A percentile compares a stretch with the other conserved stretches of the same genome.
phyloP scores from a whole-genome alignment of 495 filamentous ascomycete genomes.

The Podospora bellae-mahoneyi region DNA sequence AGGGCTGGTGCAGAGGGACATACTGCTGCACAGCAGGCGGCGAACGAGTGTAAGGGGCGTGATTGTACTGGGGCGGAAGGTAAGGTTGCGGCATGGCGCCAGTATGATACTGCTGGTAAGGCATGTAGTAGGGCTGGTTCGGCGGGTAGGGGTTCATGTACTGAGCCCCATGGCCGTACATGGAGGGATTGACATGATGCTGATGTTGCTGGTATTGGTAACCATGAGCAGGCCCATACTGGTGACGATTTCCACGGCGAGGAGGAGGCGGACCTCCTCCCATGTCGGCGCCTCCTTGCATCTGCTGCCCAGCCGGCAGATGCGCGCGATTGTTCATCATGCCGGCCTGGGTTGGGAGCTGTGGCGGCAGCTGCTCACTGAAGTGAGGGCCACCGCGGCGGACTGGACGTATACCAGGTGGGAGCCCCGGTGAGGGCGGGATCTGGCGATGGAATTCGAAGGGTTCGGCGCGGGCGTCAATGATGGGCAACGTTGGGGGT shows the following conservation, averaged over 20 bases:
- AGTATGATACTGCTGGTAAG: slow-evolving; percentile 42
- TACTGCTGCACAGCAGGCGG: slow-evolving; percentile 27
- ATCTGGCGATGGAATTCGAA: slow-evolving; percentile 10
- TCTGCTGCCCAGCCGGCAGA: slow-evolving; percentile 61
- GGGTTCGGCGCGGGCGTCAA: slow-evolving; percentile 13
- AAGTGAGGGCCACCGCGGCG: slow-evolving; percentile 40
- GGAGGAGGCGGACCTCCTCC: slow-evolving; percentile 28
- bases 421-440: slow-evolving; percentile 18
- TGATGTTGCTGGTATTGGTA: slow-evolving; percentile 34
- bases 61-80: slow-evolving; percentile 40
- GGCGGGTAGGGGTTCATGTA: slow-evolving; percentile 30
- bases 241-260: slow-evolving; percentile 21
- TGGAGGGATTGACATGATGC: slow-evolving; percentile 36
- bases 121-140: slow-evolving; percentile 27
- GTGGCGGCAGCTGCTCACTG: slow-evolving; percentile 49
- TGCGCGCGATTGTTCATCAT: slow-evolving; percentile 58
- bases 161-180: slow-evolving; percentile 34
- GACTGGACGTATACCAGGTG: slow-evolving; percentile 8
- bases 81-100: slow-evolving; percentile 32
- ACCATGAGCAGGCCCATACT: slow-evolving; percentile 28
- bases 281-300: slow-evolving; percentile 47
- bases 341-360: slow-evolving; percentile 51
- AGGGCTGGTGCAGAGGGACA: slow-evolving; percentile 21
- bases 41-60: slow-evolving; percentile 33
- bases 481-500: slow-evolving; percentile 8